Base-by-base conservation (phyloP, 345 rosid species). In the Boechera divaricarpa region DNA sequence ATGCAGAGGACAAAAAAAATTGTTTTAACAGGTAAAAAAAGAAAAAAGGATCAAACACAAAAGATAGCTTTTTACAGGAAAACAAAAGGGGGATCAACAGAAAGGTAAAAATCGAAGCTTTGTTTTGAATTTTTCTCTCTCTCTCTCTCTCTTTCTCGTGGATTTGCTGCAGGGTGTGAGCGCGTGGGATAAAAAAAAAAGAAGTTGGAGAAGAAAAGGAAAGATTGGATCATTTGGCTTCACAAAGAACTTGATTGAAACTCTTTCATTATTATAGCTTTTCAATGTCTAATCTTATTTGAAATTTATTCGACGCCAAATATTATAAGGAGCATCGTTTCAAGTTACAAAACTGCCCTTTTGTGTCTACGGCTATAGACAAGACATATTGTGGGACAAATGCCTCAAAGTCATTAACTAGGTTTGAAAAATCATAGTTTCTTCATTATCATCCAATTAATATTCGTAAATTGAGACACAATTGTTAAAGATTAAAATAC, bases 211-310 rank as follows among this genome's bases (percentile, higher is more conserved):
- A 81, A 81, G 77, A 79, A 84, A 83, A 66, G 59, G 81, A 82
- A 81, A 80, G 84, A 81, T 81, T 53, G 70, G 84, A 85, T 84
- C 84, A 83, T 69, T 84, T 82, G 63, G 70, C 77, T 82, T 81
- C 77, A 72, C 80, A 77, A 47, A 62, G 71, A 59, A 69, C 73
- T 75, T 63, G 54, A 24, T 75, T 63, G 5, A 42, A 65, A 45
- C 70, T 28, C 64, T 69, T 44, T 67, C 73, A 73, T 63, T 6
- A 11, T 59, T 35, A 5, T 16, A 70, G 45, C 58, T 53, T 64
- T 59, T 65, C 74, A 48, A 21, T 79, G 83, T 56, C 82, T 79
- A 65, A 28, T 28, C 82, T 83, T 75, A 54, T 69, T 68, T 75
- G 66, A 59, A 39, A 55, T 54, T 70, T 77, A 70, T 71, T 36